A percentile compares a stretch with the other conserved stretches of the same genome.
Evolutionary conservation across 371 early-diverging fungal species (phyloP).

Genomic region (Lichtheimia ramosa): DNA sequence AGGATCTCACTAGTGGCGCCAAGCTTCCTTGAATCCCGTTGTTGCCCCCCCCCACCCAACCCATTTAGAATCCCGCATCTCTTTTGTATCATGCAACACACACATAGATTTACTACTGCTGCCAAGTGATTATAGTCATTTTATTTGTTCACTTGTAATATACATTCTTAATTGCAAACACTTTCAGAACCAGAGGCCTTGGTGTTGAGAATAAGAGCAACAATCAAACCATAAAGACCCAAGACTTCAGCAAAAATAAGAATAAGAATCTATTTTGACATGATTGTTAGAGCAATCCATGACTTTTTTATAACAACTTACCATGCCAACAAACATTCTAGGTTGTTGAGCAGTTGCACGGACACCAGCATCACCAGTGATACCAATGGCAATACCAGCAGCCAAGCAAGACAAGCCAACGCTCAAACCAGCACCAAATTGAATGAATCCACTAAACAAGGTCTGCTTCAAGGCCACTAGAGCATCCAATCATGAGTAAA

Average conservation of each 20-base stretch:
- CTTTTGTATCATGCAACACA: no score
- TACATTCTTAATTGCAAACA: constrained; percentile 25
- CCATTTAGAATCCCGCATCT: no score
- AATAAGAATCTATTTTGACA: constrained; percentile 67
- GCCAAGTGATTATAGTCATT: background rate
- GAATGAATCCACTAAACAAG: constrained; percentile 82
- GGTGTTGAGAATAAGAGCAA: constrained; percentile 95
- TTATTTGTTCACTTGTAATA: background rate
- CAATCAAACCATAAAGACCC: constrained; percentile 92
- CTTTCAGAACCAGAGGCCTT: constrained; percentile 59
- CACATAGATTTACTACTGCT: no score
- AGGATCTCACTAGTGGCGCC: background rate
- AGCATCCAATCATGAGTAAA: background rate
- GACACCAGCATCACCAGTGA: constrained; percentile 95
- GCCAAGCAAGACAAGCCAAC: constrained; percentile 94
- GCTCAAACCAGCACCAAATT: constrained; percentile 91
- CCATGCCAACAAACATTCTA: constrained; percentile 92
- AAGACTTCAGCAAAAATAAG: constrained; percentile 99
- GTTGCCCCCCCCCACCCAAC: background rate
- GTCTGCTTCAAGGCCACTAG: constrained; percentile 57
- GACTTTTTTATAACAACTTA: constrained; percentile 28
- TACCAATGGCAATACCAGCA: constrained; percentile 96
- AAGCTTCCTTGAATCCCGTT: background rate
- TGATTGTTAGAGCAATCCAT: background rate
- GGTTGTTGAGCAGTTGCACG: constrained; percentile 93